Base-by-base conservation (phyloP, 768 basidiomycete species). In the Auricularia heimuer region DNA sequence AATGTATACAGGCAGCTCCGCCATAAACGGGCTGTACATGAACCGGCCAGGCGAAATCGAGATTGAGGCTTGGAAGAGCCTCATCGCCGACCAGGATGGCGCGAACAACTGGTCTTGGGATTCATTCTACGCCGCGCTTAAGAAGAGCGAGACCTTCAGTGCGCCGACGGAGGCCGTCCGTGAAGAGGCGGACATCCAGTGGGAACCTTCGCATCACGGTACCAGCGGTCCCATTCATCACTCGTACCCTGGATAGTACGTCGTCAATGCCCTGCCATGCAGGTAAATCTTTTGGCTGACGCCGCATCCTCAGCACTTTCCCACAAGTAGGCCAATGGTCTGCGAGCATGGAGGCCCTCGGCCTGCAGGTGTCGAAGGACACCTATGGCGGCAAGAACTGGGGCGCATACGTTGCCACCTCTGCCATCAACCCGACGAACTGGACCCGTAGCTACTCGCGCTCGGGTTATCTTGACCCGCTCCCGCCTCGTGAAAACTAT, bases 1-100 rank as follows among this genome's bases (percentile, higher is more conserved):
- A 8, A 6, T 51, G 21, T 51, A 18, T 18, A 18, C 3, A 51
- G 47, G 47, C 6, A 60, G 56, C 14, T 80, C 85, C 36, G 85
- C 87, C 8, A 78, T 88, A 62, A 90, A 90, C 72, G 87, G 85
- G 61, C 79, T 89, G 79, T 88, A 86, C 75, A 76, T 82, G 67
- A 79, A 86, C 61, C 80, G 84, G 11, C 84, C 85, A 4, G 78
- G 81, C 24, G 68, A 74, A 62, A 65, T 76, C 61, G 83, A 84
- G 69, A 68, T 83, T 65, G 77, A 84, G 67, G 73, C 79, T 1
- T 83, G 81, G 81, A 72, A 76, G 3, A 65, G 70, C 11, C 70
- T 85, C 60, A 77, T 82, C 70, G 72, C 77, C 65, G 68, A 76
- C 4, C 68, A 72, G 36, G 72, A 71, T 42, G 72, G 71, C 51